Base-by-base conservation (phyloP, 1,139 yeast genomes). In the Suhomyces maxii region DNA sequence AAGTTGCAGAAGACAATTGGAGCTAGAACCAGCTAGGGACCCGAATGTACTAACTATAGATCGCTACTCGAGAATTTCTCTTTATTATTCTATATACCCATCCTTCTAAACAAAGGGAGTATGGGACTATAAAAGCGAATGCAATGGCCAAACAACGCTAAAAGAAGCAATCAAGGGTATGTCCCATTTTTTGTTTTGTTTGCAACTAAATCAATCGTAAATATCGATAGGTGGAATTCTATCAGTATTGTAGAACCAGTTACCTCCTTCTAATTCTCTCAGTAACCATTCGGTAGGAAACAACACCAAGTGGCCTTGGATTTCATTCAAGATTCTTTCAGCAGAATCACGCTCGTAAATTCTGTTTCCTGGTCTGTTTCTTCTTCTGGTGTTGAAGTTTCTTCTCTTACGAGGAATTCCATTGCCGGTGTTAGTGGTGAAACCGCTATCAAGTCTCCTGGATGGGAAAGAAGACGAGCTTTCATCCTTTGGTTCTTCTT, bases 161-260 rank as follows among this genome's bases (percentile, higher is more conserved):
- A 18, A 18, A 4, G 23, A 18, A 18, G 6, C 23, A 18, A 18
- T 18, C 6, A 28, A 5, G 31, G 31, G 31, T 28, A 18, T 18
- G 6, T 4, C 23, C 23, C 23, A 4, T 18, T 18, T 18, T 6
- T 18, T 18, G n/a, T n/a, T n/a, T n/a, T n/a, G n/a, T 18, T 18
- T 18, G 23, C 3, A 18, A 18, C 4, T 28, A 35, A 14, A 14
- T 36, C 38, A 93, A 61, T 91, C 96, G 65, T 88, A 93, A 46
- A 93, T 93, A 64, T 93, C 98, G 49, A 93, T 83, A 2, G 99
- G 99, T 8, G 98, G 97, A 39, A 93, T 73, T 61, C 96, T 82
- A 63, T 93, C 99, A 45, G 95, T 85, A 56, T 86, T 89, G 71
- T 89, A 91, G 65, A 90, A 90, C 98, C 98, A 93, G 60, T 95